Base-by-base conservation (phyloP, 495 filamentous ascomycete genomes). In the Xeromyces bisporus region DNA sequence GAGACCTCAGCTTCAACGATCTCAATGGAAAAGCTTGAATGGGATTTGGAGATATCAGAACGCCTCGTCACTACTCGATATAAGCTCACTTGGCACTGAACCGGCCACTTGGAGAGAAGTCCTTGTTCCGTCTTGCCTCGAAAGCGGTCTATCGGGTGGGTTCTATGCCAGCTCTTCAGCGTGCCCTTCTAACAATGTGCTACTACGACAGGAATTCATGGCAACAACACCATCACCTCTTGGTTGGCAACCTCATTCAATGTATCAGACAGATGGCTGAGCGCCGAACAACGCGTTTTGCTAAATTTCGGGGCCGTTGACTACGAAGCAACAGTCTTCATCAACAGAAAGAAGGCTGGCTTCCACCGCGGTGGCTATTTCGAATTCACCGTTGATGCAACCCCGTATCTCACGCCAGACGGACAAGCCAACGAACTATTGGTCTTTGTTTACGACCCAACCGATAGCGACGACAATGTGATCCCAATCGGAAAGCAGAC, bases 231-330 rank as follows among this genome's bases (percentile, higher is more conserved):
- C 6, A 50, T 62, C 17, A 67, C 68, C 38, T 75, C 71, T 21
- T 74, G 70, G 71, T 75, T 71, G 28, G 47, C 52, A n/a, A 75
- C 62, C 5, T 58, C 49, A 3, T 76, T 80, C 36, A 54, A 46
- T 2, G 53, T 77, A 0, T 65, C 71, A 2, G 33, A 47, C 0
- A 39, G 44, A 24, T 77, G 68, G 62, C 25, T 36, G 0, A 37
- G 51, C 1, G 41, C 36, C 11, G 38, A 60, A 32, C 36, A 49
- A 9, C 44, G 46, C 0, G 51, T 75, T 3, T 32, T 76, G 31
- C 55, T 80, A n/a, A 69, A 77, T 30, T 80, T 80, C 32, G 75
- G 67, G 26, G 75, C 75, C 1, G 70, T 79, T 7, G 75, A 80
- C 37, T 72, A 78, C 37, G 63, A 77, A 38, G 68, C 75, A 0